Evolutionary conservation across 1,284 basidiomycete genomes (phyloP).

Genomic region (Coriolopsis trogii): DNA sequence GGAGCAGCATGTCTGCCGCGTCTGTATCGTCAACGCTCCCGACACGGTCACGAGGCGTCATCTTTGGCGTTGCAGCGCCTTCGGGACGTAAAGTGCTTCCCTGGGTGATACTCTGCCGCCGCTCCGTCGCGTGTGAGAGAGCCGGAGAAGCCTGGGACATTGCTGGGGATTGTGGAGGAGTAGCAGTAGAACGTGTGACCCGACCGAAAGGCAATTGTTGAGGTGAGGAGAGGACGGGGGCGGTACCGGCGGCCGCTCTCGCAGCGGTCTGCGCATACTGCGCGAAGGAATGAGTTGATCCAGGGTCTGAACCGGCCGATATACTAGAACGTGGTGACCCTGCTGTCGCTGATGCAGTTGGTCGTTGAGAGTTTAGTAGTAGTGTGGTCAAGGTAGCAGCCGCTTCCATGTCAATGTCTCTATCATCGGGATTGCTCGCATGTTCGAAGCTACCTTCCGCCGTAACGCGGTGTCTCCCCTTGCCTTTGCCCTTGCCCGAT

Average conservation of each 20-base stretch:
- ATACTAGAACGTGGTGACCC: slow-evolving; percentile 71
- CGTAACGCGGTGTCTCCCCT: slow-evolving; percentile 30
- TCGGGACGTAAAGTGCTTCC: slow-evolving; percentile 26
- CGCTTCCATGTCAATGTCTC: slow-evolving; percentile 77
- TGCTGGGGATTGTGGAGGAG: slow-evolving; percentile 29
- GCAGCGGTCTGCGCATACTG: slow-evolving; percentile 69
- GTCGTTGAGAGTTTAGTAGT: slow-evolving; percentile 63
- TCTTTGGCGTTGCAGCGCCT: slow-evolving; percentile 31
- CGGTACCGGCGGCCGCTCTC: slow-evolving; percentile 41
- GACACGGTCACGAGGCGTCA: slow-evolving; percentile 31
- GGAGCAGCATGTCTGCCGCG: slow-evolving; percentile 79
- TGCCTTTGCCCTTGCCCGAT: slow-evolving; percentile 56
- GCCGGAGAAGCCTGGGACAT: slow-evolving; percentile 21
- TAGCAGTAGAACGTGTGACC: slow-evolving; percentile 33
- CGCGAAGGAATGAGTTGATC: slow-evolving; percentile 57
- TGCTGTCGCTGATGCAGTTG: slow-evolving; percentile 55
- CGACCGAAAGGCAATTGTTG: slow-evolving; percentile 34
- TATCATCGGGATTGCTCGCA: slow-evolving; percentile 37
- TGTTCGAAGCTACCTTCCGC: slow-evolving; percentile 21
- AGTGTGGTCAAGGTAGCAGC: slow-evolving; percentile 73
- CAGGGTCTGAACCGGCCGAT: slow-evolving; percentile 52
- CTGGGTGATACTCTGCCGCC: slow-evolving; percentile 24
- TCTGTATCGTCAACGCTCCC: slow-evolving; percentile 55
- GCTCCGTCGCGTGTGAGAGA: slow-evolving; percentile 16
- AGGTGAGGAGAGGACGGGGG: slow-evolving; percentile 34